These are phyloP conservation scores for Teratosphaeriaceae sp. DNA, from an alignment of 2,329 filamentous ascomycete genomes.

Conservation along the genomic window DNA sequence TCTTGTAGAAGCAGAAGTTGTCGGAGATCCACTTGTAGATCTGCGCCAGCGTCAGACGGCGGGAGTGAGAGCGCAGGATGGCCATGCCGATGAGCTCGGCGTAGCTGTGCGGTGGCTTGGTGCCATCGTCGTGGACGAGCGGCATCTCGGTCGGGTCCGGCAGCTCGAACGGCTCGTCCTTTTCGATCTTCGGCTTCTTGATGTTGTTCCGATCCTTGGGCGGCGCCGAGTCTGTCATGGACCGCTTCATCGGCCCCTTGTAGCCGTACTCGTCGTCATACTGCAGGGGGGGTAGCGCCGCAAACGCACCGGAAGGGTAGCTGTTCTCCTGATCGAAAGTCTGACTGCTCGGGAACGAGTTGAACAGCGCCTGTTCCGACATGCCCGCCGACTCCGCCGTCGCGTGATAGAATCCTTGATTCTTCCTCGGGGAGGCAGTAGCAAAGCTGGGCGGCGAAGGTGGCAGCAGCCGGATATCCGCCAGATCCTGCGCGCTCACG, in stretches of 20 bases:
- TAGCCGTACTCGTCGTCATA: conserved; percentile 40
- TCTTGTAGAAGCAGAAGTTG: conserved; percentile 80
- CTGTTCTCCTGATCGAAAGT: conserved; percentile 12
- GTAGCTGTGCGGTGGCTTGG: conserved; percentile 88
- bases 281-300: conserved; percentile 32
- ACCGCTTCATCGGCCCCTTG: conserved; percentile 48
- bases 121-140: conserved; percentile 72
- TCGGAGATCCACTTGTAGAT: conserved; percentile 99
- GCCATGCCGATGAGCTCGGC: conserved; percentile 95
- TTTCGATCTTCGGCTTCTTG: conserved; percentile 63
- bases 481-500: conserved; percentile 57
- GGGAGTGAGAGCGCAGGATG: conserved; percentile 76
- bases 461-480: conserved; percentile 61
- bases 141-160: conserved; percentile 77
- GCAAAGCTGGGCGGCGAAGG: conserved; percentile 48
- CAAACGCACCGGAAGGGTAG: conserved; percentile 24
- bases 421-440: conserved; percentile 66
- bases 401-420: conserved; percentile 32
- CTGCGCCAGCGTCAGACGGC: conserved; percentile 80
- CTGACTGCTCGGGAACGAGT: conserved; percentile 3
- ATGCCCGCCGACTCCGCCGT: conserved; percentile 19
- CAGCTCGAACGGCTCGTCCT: conserved; percentile 42
- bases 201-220: conserved; percentile 55
- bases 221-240: conserved; percentile 60
- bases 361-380: conserved; percentile 16